Base-by-base conservation (phyloP, 2,329 filamentous ascomycete genomes). In the Lachnellula cervina region DNA sequence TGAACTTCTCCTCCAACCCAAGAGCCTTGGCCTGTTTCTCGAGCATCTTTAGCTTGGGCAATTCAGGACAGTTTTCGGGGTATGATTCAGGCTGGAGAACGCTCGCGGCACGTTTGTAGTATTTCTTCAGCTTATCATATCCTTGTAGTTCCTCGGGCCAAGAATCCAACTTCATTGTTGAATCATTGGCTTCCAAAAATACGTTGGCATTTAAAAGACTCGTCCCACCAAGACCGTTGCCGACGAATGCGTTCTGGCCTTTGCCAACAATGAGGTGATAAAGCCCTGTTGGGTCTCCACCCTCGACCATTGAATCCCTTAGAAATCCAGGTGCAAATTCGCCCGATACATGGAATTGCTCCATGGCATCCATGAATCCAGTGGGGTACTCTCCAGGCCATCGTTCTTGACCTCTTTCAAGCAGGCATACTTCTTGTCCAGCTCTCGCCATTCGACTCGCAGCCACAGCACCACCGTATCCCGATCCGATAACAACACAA, bases 171-270 rank as follows among this genome's bases (percentile, higher is more conserved):
- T 69, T 66, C 54, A 88, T 68, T 0, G 81, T 81, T 4, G 74
- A 73, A 14, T 77, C 67, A 54, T 86, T 82, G 2, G 82, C 79
- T 60, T 81, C 76, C 16, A 87, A 71, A 62, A 85, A 88, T 2
- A 88, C 80, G 63, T 87, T 87, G 9, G 84, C 83, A 59, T 88
- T 88, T 42, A 88, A 77, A 28, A 88, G 68, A 66, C 82, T 86
- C 2, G 83, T 85, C 9, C 84, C 84, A 11, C 84, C 85, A 32
- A 88, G 79, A 1, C 83, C 69, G 55, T 70, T 70, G 1, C 64
- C 69, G 23, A 70, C 69, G 52, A 71, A 70, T 2, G 80, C 81
- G 68, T 84, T 85, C 62, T 87, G 81, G 0, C 83, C 84, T 55
- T 83, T 77, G 1, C 85, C 84, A 34, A 84, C 73, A 0, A 84